These are phyloP conservation scores for Alternaria ventricosa DNA, from an alignment of 2,329 filamentous ascomycete genomes.

Conservation along the genomic window DNA sequence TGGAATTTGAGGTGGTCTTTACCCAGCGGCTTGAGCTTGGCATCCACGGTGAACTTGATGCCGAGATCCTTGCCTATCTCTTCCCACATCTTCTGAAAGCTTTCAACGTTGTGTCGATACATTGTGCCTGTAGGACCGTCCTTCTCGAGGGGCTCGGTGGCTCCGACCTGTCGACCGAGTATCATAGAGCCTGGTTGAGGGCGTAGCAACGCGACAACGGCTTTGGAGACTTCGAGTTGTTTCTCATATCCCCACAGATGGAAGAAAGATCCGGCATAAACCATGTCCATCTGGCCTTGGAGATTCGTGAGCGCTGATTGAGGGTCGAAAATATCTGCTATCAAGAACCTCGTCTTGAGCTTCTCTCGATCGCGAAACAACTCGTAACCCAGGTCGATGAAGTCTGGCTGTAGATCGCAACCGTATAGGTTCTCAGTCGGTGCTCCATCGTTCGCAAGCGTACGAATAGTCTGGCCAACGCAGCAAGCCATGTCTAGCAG, in stretches of 20 bases:
- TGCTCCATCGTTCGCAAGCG: conserved; percentile 49
- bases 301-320: conserved; percentile 36
- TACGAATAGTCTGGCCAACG: conserved; percentile 53
- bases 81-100: conserved; percentile 49
- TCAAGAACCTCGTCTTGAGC: conserved; percentile 58
- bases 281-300: conserved; percentile 44
- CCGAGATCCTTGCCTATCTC: conserved; percentile 44
- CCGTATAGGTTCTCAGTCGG: conserved; percentile 50
- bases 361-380: conserved; percentile 43
- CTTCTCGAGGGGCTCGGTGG: conserved; percentile 25
- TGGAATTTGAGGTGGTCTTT: conserved; percentile 17
- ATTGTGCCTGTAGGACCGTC: conserved; percentile 23
- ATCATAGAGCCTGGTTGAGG: conserved; percentile 56
- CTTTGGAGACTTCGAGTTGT: conserved; percentile 41
- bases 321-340: conserved; percentile 56
- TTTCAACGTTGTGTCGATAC: conserved; percentile 44
- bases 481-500: conserved; percentile 55
- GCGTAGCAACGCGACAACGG: conserved; percentile 41
- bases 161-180: conserved; percentile 60
- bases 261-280: conserved; percentile 52
- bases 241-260: conserved; percentile 50
- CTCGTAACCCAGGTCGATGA: conserved; percentile 62
- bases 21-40: conserved; percentile 16
- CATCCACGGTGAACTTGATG: conserved; percentile 29
- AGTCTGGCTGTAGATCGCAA: conserved; percentile 48